Evolutionary conservation across 169 alveolate genomes (phyloP).

Genomic region (Eimeria tenella): DNA sequence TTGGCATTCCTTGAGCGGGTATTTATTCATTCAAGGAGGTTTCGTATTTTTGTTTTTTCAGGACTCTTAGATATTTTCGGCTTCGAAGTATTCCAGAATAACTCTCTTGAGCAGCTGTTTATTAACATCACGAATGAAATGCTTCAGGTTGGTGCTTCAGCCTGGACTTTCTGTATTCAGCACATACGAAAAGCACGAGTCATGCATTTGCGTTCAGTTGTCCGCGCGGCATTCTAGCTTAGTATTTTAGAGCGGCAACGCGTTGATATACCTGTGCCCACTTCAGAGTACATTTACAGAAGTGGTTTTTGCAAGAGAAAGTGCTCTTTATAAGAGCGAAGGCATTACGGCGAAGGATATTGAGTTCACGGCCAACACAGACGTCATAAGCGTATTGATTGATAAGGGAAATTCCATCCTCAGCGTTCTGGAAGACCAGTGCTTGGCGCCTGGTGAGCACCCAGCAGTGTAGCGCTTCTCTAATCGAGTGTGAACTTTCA

Average conservation of each 20-base stretch:
- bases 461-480: not conserved
- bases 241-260: too few relatives aligned
- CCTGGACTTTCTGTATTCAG: not conserved
- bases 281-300: constrained; percentile 94
- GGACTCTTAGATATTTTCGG: constrained; percentile 98
- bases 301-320: constrained; percentile 96
- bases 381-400: constrained; percentile 63
- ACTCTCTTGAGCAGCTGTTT: constrained; percentile 96
- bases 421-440: constrained; percentile 92
- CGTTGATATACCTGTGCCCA: not conserved
- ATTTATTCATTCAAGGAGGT: not conserved
- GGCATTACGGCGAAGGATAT: constrained; percentile 91
- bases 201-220: not conserved
- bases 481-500: too few relatives aligned
- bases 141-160: constrained; percentile 86
- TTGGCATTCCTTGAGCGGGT: not conserved
- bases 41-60: constrained; percentile 75
- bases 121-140: constrained; percentile 99
- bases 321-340: constrained; percentile 87
- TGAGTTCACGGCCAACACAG: constrained; percentile 86
- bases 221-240: too few relatives aligned
- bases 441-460: constrained; percentile 92
- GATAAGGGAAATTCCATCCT: constrained; percentile 85
- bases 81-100: constrained; percentile 97
- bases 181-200: not conserved